phyloP scores from a whole-genome alignment of 129 eudicot genomes.

The Escallonia herrerae region DNA sequence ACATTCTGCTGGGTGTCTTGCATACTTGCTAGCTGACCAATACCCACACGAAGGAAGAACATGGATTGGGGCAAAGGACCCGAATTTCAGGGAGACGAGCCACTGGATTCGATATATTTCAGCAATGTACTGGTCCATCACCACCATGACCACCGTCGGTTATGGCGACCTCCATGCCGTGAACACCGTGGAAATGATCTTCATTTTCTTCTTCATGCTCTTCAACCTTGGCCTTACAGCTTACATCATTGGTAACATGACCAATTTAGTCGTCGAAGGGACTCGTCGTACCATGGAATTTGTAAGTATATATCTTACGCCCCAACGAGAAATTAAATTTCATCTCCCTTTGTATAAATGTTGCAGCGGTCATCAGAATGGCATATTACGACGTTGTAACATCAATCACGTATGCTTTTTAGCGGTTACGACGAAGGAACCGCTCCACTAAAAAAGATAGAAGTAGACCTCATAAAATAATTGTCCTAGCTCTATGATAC shows the following conservation, averaged over 20 bases:
- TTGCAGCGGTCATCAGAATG: no score
- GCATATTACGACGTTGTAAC: no score
- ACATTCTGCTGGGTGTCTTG: constrained; percentile 92
- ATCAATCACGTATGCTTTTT: no score
- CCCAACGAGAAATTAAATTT: no score
- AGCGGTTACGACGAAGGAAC: no score
- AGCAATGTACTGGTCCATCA: constrained; percentile 88
- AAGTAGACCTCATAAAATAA: no score
- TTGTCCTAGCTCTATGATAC: no score
- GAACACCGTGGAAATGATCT: constrained; percentile 78
- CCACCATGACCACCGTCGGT: constrained; percentile 96
- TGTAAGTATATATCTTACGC: constrained; percentile 29
- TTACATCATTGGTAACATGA: constrained; percentile 93
- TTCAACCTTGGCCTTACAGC: constrained; percentile 86
- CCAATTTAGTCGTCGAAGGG: constrained; percentile 93
- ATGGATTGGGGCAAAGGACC: constrained; percentile 71
- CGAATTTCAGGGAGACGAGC: constrained; percentile 60
- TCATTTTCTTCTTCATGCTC: constrained; percentile 79
- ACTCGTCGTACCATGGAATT: constrained; percentile 96
- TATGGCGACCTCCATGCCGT: constrained; percentile 93
- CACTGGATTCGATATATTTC: constrained; percentile 59
- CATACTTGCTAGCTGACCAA: constrained; percentile 73
- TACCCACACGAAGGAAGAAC: constrained; percentile 82
- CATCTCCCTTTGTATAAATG: no score
- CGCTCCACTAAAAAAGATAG: no score